Conservation (phyloP, 2,329 filamentous ascomycete species). For the Sclerotinia nivalis region DNA sequence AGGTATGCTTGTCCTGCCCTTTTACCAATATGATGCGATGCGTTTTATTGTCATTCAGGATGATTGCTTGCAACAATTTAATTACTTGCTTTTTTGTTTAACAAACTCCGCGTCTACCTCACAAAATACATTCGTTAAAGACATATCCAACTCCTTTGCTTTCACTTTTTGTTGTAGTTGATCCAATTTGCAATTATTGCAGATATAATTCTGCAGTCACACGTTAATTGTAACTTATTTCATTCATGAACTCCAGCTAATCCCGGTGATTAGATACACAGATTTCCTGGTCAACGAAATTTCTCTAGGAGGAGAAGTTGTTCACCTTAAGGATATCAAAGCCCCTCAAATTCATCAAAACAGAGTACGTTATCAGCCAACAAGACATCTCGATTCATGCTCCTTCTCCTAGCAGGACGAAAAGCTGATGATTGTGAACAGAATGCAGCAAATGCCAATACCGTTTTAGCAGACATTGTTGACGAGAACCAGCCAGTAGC, state of each 20-base stretch:
- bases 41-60: neutral
- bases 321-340: constrained; percentile 55
- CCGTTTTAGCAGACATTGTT: neutral
- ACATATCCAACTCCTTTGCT: neutral
- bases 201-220: no score
- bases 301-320: constrained; percentile 59
- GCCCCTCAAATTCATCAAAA: constrained; percentile 24
- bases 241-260: neutral
- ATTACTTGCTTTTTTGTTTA: neutral
- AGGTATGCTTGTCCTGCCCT: constrained; percentile 46
- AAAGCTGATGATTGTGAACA: constrained; percentile 2
- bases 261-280: constrained; percentile 56
- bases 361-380: constrained; percentile 1
- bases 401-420: neutral
- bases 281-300: constrained; percentile 78
- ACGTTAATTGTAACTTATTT: neutral
- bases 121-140: neutral
- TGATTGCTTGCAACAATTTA: neutral
- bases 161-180: neutral
- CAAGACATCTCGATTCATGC: neutral
- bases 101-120: neutral
- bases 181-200: neutral
- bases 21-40: neutral
- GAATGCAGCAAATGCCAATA: neutral
- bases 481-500: constrained; percentile 17